Conservation (phyloP, 306 rosid species). For the Vigna reflexopilosa region DNA sequence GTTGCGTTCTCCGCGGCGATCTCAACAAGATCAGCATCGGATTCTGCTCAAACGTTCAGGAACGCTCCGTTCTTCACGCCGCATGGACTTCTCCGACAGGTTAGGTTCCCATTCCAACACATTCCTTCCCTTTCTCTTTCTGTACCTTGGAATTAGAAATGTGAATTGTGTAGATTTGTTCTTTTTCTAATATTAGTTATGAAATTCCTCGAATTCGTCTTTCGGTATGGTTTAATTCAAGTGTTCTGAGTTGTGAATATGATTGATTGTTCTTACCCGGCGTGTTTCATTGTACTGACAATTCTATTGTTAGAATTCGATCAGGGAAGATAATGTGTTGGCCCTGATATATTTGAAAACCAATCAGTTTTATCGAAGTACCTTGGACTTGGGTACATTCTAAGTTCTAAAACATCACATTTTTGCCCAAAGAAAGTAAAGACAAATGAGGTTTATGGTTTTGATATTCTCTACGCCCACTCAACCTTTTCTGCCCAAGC, state of each 20-base stretch:
- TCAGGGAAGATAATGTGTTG: slow-evolving; percentile 1
- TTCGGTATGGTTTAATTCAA: not conserved
- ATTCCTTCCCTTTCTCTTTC: not conserved
- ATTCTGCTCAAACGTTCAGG: slow-evolving; percentile 93
- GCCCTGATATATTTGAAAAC: not conserved
- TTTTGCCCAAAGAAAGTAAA: not conserved
- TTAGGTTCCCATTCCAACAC: slow-evolving; percentile 28
- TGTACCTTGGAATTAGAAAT: slow-evolving; percentile 2
- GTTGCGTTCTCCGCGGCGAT: slow-evolving; percentile 95
- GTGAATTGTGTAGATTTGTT: slow-evolving; percentile 8
- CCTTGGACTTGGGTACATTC: not conserved
- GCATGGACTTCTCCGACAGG: slow-evolving; percentile 99
- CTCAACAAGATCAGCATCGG: slow-evolving; percentile 95
- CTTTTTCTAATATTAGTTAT: not conserved
- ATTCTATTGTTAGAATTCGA: not conserved
- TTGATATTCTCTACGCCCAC: not conserved
- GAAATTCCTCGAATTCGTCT: slow-evolving; percentile 5
- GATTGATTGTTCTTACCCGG: not conserved
- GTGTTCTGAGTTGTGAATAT: slow-evolving; percentile 1
- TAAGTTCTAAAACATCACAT: not conserved
- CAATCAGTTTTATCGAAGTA: not conserved
- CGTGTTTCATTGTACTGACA: slow-evolving; percentile 2
- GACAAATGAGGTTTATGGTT: not conserved
- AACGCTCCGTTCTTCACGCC: slow-evolving; percentile 89
- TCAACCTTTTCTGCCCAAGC: not conserved